phyloP scores from a whole-genome alignment of 257 asterid genomes.

The Solanum dulcamara region DNA sequence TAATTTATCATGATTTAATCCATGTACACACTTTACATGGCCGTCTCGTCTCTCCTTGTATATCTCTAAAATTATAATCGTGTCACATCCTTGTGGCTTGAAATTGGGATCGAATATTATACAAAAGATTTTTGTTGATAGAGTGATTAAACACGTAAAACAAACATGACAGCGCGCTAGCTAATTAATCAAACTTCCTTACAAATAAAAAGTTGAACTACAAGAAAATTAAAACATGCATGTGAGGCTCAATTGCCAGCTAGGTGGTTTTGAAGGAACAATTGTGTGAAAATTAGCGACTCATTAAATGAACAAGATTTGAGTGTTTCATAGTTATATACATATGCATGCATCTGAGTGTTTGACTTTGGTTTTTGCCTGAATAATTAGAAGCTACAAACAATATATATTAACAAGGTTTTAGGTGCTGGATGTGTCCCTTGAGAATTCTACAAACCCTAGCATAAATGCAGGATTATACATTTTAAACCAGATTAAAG shows the following conservation, averaged over 20 bases:
- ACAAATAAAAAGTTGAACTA: neutral
- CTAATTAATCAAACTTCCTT: neutral
- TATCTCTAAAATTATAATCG: neutral
- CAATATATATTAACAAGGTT: neutral
- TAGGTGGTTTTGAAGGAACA: neutral
- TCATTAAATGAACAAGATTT: neutral
- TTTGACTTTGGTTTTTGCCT: neutral
- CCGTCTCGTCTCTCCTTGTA: neutral
- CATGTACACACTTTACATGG: constrained; percentile 1
- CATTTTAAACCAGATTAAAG: constrained; percentile 5
- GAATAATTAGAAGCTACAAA: neutral
- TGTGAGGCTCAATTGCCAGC: neutral
- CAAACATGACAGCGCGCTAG: neutral
- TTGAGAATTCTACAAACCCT: constrained; percentile 33
- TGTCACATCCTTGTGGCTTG: neutral
- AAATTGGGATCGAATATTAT: neutral
- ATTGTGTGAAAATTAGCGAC: neutral
- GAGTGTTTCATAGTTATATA: neutral
- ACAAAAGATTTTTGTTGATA: neutral
- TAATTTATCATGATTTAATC: neutral
- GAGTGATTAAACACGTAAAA: neutral
- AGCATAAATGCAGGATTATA: constrained; percentile 20
- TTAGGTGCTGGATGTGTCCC: constrained; percentile 12
- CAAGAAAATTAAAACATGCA: neutral
- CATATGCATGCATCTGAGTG: neutral